phyloP scores from a whole-genome alignment of 495 filamentous ascomycete species.

The Lasiosphaeria miniovina region DNA sequence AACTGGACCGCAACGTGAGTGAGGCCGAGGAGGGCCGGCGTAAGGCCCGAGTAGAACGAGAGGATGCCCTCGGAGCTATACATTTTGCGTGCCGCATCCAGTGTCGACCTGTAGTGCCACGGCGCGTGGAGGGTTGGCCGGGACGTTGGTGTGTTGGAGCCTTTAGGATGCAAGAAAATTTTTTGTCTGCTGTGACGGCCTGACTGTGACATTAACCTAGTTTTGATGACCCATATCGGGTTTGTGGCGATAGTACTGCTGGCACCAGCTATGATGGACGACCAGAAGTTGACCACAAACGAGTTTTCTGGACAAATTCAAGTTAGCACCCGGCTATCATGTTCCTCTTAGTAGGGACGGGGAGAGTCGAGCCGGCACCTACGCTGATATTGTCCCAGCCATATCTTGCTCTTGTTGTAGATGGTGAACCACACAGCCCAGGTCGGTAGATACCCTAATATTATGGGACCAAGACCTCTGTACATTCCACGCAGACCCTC shows the following conservation, averaged over 20 bases:
- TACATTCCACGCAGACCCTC: slow-evolving; percentile 92
- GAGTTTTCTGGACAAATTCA: slow-evolving; percentile 28
- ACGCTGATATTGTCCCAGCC: slow-evolving; percentile 66
- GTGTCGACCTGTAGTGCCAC: slow-evolving; percentile 85
- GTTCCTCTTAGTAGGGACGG: too few species aligned
- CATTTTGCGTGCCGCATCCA: slow-evolving; percentile 94
- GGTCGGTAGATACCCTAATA: slow-evolving; percentile 91
- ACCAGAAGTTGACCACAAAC: slow-evolving; percentile 57
- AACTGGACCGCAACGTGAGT: slow-evolving; percentile 98
- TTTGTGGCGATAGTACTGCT: slow-evolving; percentile 96
- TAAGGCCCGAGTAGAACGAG: slow-evolving; percentile 94
- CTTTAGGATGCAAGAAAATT: slow-evolving; percentile 41
- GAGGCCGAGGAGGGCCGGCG: slow-evolving; percentile 85
- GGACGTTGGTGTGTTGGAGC: slow-evolving; percentile 46
- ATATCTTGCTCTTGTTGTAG: slow-evolving; percentile 82
- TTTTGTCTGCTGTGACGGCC: slow-evolving; percentile 32
- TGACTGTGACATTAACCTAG: slow-evolving; percentile 89
- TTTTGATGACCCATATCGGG: slow-evolving; percentile 99
- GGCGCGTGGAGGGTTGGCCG: slow-evolving; percentile 56
- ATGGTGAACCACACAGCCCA: slow-evolving; percentile 98
- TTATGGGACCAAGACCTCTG: slow-evolving; percentile 86
- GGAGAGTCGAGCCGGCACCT: slow-evolving; percentile 25
- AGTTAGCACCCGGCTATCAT: slow-evolving; percentile 9
- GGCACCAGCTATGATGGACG: slow-evolving; percentile 84
- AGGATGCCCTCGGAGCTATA: slow-evolving; percentile 80